phyloP scores from a whole-genome alignment of 129 eudicot genomes.

The Flaveria trinervia region DNA sequence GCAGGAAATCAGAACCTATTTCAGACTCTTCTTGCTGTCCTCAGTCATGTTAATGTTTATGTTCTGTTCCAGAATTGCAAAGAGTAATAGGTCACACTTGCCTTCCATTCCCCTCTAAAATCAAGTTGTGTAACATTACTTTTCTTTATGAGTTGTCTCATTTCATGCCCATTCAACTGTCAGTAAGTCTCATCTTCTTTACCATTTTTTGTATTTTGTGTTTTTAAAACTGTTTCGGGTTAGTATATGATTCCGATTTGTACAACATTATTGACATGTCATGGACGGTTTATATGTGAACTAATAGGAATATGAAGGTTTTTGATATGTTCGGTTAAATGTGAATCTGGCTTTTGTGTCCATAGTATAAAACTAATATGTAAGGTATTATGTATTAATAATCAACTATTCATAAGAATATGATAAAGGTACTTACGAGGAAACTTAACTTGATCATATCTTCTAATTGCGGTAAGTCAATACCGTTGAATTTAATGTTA shows the following conservation, averaged over 20 bases:
- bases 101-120: conserved; percentile 52
- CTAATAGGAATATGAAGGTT: conserved; percentile 28
- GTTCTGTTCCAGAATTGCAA: conserved; percentile 95
- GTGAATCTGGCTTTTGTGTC: neutral
- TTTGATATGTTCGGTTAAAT: neutral
- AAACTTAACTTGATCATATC: no score
- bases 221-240: conserved; percentile 6
- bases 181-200: conserved; percentile 13
- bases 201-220: conserved; percentile 10
- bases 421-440: no score
- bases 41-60: conserved; percentile 90
- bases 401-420: no score
- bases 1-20: conserved; percentile 88
- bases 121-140: conserved; percentile 28
- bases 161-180: conserved; percentile 29
- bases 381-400: no score
- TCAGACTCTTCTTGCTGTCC: conserved; percentile 85
- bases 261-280: conserved; percentile 21
- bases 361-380: neutral
- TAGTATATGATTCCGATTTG: conserved; percentile 39
- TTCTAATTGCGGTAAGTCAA: no score
- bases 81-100: conserved; percentile 74
- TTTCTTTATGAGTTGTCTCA: conserved; percentile 25
- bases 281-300: conserved; percentile 30
- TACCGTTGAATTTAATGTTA: neutral